Conservation (phyloP, 768 basidiomycete species). For the Pisolithus tinctorius region DNA sequence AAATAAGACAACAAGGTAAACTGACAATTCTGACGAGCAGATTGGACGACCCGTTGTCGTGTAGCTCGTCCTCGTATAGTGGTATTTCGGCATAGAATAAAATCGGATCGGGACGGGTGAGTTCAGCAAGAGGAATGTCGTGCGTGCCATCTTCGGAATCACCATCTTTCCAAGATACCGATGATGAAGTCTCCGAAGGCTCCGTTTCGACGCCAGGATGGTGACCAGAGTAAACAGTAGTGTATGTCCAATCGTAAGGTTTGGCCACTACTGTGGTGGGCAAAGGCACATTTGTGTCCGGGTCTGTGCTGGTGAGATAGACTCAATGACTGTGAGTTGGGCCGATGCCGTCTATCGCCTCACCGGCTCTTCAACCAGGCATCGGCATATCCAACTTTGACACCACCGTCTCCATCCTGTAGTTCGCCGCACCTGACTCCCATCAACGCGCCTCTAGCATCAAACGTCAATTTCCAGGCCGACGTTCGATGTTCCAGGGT, state of each 20-base stretch:
- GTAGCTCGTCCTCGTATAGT: conserved; percentile 92
- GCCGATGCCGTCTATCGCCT: not conserved
- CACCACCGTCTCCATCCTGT: conserved; percentile 78
- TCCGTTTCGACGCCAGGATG: conserved; percentile 1
- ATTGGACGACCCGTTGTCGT: conserved; percentile 91
- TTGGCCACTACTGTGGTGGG: conserved; percentile 72
- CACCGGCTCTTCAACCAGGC: conserved; percentile 90
- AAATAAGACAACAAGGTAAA: conserved; percentile 5
- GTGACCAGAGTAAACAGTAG: conserved; percentile 78
- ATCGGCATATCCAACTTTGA: conserved; percentile 92
- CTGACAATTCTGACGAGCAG: conserved; percentile 83
- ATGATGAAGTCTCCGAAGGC: not conserved
- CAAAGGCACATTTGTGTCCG: conserved; percentile 57
- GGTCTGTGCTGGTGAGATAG: conserved; percentile 49
- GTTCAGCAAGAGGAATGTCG: conserved; percentile 74
- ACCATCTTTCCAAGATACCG: conserved; percentile 43
- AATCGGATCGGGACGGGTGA: conserved; percentile 89
- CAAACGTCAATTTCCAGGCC: conserved; percentile 62
- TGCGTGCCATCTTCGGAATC: conserved; percentile 53
- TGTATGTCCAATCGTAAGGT: conserved; percentile 98
- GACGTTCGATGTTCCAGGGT: conserved; percentile 57
- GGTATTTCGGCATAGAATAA: conserved; percentile 97
- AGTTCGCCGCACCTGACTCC: conserved; percentile 73
- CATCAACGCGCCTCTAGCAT: conserved; percentile 58
- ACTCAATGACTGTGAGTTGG: conserved; percentile 15